Percentiles rank a stretch among this genome's conserved stretches.
phyloP scores from a whole-genome alignment of 352 stramenopile species.

The Phytophthora crassamura region DNA sequence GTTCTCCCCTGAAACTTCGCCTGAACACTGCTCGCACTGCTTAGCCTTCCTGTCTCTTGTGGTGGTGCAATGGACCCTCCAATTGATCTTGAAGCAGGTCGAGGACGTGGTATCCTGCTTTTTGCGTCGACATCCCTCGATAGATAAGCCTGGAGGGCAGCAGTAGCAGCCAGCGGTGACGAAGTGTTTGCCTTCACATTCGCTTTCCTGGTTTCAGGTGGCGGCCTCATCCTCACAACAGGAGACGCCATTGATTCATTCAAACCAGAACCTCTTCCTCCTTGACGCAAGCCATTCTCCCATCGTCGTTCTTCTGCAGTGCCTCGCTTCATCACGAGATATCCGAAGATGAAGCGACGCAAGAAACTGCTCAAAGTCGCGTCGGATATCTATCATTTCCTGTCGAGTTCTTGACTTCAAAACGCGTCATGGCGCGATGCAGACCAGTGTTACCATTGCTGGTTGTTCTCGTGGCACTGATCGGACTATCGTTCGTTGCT shows the following conservation, averaged over 20 bases:
- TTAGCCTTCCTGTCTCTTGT: neutral
- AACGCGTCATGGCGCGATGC: conserved; percentile 11
- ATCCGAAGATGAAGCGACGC: conserved; percentile 30
- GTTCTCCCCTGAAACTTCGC: neutral
- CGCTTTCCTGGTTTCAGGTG: conserved; percentile 2
- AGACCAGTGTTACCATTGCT: neutral
- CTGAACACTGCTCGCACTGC: neutral
- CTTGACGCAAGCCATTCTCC: conserved; percentile 18
- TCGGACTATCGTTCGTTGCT: neutral
- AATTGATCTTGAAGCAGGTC: neutral
- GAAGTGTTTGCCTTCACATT: neutral
- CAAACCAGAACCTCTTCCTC: neutral
- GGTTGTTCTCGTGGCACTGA: conserved; percentile 3
- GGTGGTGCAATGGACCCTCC: neutral
- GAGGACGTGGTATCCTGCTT: conserved; percentile 20
- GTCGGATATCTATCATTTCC: neutral
- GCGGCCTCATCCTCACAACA: conserved; percentile 2
- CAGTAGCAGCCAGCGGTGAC: conserved; percentile 9
- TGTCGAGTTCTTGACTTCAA: neutral
- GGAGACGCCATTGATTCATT: neutral
- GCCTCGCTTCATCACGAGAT: conserved; percentile 16
- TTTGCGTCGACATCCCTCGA: conserved; percentile 20
- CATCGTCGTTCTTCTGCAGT: conserved; percentile 22
- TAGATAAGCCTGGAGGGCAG: conserved; percentile 23
- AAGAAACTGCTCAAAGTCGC: conserved; percentile 27